phyloP scores from a whole-genome alignment of 768 basidiomycete genomes.

The Lactarius akahatsu region DNA sequence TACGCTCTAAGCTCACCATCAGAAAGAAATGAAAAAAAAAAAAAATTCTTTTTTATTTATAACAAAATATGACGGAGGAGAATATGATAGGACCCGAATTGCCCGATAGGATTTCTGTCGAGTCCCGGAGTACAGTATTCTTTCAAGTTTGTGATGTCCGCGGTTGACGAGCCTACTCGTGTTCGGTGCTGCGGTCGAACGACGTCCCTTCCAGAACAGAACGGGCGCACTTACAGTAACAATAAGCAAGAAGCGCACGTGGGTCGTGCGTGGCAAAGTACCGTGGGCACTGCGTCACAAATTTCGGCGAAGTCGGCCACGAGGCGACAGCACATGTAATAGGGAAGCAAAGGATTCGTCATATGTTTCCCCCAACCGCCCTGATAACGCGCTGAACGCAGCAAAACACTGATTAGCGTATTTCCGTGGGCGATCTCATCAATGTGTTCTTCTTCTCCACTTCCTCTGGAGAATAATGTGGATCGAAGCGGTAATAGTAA shows the following conservation, averaged over 20 bases:
- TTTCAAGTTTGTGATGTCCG: slow-evolving; percentile 3
- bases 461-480: not conserved
- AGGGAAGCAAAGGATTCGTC: not conserved
- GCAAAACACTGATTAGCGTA: slow-evolving; percentile 6
- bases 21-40: not conserved
- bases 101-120: not conserved
- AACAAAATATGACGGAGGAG: too few species aligned
- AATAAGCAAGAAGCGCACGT: slow-evolving; percentile 5
- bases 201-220: slow-evolving; percentile 4
- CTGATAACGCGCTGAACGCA: not conserved
- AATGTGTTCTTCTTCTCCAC: not conserved
- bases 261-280: not conserved
- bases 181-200: not conserved
- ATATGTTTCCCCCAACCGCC: not conserved
- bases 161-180: slow-evolving; percentile 6
- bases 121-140: not conserved
- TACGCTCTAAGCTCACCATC: not conserved
- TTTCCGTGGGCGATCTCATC: not conserved
- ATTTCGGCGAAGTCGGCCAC: slow-evolving; percentile 18
- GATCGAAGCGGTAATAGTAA: not conserved
- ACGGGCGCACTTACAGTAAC: not conserved
- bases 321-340: slow-evolving; percentile 10
- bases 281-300: slow-evolving; percentile 9
- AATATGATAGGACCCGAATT: not conserved
- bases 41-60: too few species aligned